Evolutionary conservation across 345 rosid genomes (phyloP), one percentile per base, ranked within the genome.

Genomic region (Salix viminalis): DNA sequence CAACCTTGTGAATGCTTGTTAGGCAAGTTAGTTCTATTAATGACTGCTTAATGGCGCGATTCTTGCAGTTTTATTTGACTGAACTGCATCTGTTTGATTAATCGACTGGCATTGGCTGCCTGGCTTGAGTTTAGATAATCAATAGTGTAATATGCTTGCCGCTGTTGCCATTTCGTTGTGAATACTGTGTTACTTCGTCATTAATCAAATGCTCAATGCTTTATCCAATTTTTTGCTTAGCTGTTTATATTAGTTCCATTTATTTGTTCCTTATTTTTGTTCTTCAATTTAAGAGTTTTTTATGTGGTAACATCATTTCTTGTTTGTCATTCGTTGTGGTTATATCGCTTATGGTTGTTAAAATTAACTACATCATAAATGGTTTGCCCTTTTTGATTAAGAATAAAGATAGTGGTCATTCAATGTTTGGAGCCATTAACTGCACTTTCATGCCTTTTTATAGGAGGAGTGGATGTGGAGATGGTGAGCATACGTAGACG

Each of bases 401-500:
- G 24, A 13, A 60, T 68, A 24, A 41, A 58, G 32, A 30, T 48
- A 34, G 37, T 26, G 5, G 24, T 15, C 13, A 24, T 71, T 50
- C 50, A 39, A 24, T 14, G 67, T 37, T 72, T 52, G 28, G 52
- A 52, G 71, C 30, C 54, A 32, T 73, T 73, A 72, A 72, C 64
- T 41, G 24, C 23, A 37, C 18, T 19, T 58, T 58, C 39, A 4
- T 67, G 37, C 28, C 42, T 69, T 36, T 8, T 74, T 69, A 44
- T 14, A 79, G 78, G 82, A 56, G 69, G 50, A 58, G 12, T 76
- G 76, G 70, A 71, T 30, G 76, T 71, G 16, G 67, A 69, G 12
- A 80, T 80, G 83, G 79, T 80, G 79, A 80, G 83, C 58, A 54
- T 80, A 71, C 58, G 83, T 46, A 80, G 83, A 60, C 68, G 73